Evolutionary conservation across 2,329 filamentous ascomycete species (phyloP).

Genomic region (Hymenoscyphus linearis): DNA sequence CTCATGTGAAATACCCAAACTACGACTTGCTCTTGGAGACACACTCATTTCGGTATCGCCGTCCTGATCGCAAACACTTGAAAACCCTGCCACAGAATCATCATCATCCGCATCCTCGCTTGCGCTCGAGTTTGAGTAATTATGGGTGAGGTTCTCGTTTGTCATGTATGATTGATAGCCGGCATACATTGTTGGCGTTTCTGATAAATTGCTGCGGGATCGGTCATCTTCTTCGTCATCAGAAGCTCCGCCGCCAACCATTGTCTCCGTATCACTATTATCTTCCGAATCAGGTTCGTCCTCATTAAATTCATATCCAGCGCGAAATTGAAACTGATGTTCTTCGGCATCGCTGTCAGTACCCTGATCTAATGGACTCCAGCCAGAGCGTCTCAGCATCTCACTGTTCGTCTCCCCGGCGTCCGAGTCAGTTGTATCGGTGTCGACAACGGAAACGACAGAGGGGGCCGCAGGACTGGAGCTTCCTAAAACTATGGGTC

Average conservation of each 20-base stretch:
- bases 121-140: slow-evolving; percentile 5
- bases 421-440: slow-evolving; percentile 26
- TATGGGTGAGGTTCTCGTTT: slow-evolving; percentile 3
- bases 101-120: slow-evolving; percentile 23
- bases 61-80: slow-evolving; percentile 27
- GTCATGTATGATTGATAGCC: slow-evolving; percentile 13
- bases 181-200: slow-evolving; percentile 17
- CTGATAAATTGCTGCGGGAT: slow-evolving; percentile 20
- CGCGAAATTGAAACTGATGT: slow-evolving; percentile 4
- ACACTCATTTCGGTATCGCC: slow-evolving; percentile 34
- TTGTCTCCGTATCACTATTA: slow-evolving; percentile 28
- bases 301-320: slow-evolving; percentile 9
- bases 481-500: slow-evolving; percentile 7
- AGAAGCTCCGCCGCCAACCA: slow-evolving; percentile 20
- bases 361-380: slow-evolving; percentile 32
- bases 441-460: slow-evolving; percentile 17
- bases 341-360: slow-evolving; percentile 27
- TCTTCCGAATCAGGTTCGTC: slow-evolving; percentile 19
- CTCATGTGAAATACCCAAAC: slow-evolving; percentile 8
- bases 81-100: slow-evolving; percentile 19
- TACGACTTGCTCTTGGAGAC: slow-evolving; percentile 19
- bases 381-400: slow-evolving; percentile 26
- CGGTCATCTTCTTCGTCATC: slow-evolving; percentile 25
- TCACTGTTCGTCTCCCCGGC: slow-evolving; percentile 25
- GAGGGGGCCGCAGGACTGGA: slow-evolving; percentile 17